These are phyloP conservation scores for Vanrija humicola DNA, from an alignment of 1,284 basidiomycete species.

Conservation along the genomic window DNA sequence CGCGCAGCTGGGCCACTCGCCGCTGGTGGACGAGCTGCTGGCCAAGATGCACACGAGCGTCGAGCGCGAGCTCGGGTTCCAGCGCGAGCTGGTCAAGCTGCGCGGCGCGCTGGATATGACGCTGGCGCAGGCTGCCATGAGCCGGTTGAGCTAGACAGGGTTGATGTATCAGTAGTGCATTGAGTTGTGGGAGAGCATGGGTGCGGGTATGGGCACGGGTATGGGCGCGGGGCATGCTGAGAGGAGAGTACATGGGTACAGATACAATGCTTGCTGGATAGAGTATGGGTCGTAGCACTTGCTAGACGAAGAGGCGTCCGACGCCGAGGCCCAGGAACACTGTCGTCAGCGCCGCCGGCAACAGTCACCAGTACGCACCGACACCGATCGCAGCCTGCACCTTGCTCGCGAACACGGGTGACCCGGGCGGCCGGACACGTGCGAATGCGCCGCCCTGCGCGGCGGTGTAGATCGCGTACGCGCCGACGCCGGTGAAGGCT, in stretches of 20 bases:
- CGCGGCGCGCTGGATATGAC: constrained; percentile 93
- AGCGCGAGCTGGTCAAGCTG: constrained; percentile 76
- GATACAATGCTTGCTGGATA: background rate
- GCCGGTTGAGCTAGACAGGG: constrained; percentile 6
- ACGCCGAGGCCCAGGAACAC: constrained; percentile 5
- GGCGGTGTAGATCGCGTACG: constrained; percentile 41
- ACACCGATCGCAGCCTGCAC: constrained; percentile 36
- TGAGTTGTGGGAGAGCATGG: too few relatives aligned
- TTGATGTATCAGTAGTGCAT: constrained; percentile 1
- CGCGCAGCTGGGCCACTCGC: constrained; percentile 85
- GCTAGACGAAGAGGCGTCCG: constrained; percentile 3
- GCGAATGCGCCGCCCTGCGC: constrained; percentile 37
- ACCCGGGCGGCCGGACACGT: constrained; percentile 28
- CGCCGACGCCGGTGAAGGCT: constrained; percentile 41
- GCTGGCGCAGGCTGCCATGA: constrained; percentile 54
- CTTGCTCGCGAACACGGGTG: constrained; percentile 28
- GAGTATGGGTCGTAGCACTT: too few relatives aligned
- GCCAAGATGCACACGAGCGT: constrained; percentile 78
- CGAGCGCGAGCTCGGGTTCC: constrained; percentile 80
- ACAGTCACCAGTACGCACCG: constrained; percentile 25
- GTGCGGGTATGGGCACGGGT: too few relatives aligned
- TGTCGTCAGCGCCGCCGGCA: background rate
- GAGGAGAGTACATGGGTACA: too few relatives aligned
- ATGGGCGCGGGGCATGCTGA: too few relatives aligned
- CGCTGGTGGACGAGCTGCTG: constrained; percentile 84